Evolutionary conservation across 2,329 filamentous ascomycete genomes (phyloP).

Genomic region (Ascochyta viciae-villosae): DNA sequence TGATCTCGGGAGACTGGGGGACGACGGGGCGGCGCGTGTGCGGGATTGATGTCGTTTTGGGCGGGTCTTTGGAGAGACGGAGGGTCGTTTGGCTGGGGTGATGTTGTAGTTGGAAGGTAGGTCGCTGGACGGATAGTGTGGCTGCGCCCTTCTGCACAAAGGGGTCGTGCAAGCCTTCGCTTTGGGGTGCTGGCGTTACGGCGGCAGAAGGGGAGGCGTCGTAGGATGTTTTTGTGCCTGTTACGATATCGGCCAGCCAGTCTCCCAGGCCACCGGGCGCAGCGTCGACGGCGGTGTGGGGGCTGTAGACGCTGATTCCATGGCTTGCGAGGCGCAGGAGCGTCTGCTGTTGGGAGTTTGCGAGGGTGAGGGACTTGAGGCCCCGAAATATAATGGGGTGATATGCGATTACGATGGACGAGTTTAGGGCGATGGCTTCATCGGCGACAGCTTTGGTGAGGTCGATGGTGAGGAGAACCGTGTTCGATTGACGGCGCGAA

Average conservation of each 20-base stretch:
- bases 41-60: constrained; percentile 26
- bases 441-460: constrained; percentile 87
- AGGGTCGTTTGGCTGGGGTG: constrained; percentile 55
- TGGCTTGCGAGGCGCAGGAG: constrained; percentile 81
- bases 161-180: constrained; percentile 42
- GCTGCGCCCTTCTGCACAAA: constrained; percentile 29
- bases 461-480: constrained; percentile 84
- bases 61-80: constrained; percentile 40
- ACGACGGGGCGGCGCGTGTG: constrained; percentile 64
- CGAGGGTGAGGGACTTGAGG: constrained; percentile 84
- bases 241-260: constrained; percentile 89
- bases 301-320: constrained; percentile 94
- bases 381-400: constrained; percentile 97
- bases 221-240: constrained; percentile 56
- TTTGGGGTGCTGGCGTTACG: constrained; percentile 51
- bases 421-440: constrained; percentile 80
- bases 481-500: constrained; percentile 65
- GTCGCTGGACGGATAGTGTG: constrained; percentile 39
- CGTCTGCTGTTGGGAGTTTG: constrained; percentile 84
- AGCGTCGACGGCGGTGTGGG: constrained; percentile 93
- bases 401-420: constrained; percentile 85
- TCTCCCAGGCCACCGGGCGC: constrained; percentile 85
- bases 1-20: constrained; percentile 52
- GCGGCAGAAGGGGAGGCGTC: constrained; percentile 69
- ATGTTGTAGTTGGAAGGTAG: constrained; percentile 55